Percentiles rank a stretch among this genome's conserved stretches.
These are phyloP conservation scores for Tricholomella constricta DNA, from an alignment of 768 basidiomycete genomes.

Conservation along the genomic window DNA sequence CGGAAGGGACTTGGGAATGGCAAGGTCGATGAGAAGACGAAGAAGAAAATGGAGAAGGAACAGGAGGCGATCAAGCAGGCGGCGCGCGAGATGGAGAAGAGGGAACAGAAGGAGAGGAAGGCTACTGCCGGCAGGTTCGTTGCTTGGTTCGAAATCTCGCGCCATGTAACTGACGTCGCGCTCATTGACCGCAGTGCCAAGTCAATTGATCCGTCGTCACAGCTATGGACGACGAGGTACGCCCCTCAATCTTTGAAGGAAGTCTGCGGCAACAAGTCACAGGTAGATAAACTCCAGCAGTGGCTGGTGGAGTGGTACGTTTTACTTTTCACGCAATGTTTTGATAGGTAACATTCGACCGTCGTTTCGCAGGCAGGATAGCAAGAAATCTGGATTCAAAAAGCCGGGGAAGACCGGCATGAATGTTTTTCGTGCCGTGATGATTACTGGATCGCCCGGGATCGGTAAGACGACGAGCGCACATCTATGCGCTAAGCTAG, in stretches of 20 bases:
- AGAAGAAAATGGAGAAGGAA: slow-evolving; percentile 82
- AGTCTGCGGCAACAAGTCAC: slow-evolving; percentile 92
- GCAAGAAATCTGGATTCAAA: slow-evolving; percentile 78
- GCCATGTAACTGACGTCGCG: not conserved
- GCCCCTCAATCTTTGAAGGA: slow-evolving; percentile 88
- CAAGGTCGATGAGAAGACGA: slow-evolving; percentile 74
- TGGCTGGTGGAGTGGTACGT: slow-evolving; percentile 90
- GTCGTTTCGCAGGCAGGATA: slow-evolving; percentile 59
- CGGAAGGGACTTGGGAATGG: slow-evolving; percentile 54
- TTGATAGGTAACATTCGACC: not conserved
- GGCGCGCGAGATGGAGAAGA: slow-evolving; percentile 77
- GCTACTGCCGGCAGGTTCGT: slow-evolving; percentile 21
- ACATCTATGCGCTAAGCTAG: slow-evolving; percentile 88
- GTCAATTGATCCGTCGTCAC: slow-evolving; percentile 48
- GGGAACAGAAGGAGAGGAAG: slow-evolving; percentile 59
- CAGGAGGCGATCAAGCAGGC: slow-evolving; percentile 69
- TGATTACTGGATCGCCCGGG: slow-evolving; percentile 93
- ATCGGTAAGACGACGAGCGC: slow-evolving; percentile 98
- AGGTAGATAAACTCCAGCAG: slow-evolving; percentile 82
- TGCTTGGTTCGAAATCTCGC: not conserved
- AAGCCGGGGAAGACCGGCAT: slow-evolving; percentile 91
- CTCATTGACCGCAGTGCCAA: slow-evolving; percentile 25
- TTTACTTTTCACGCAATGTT: not conserved
- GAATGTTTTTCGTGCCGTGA: slow-evolving; percentile 83
- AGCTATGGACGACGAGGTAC: slow-evolving; percentile 95